These are phyloP conservation scores for Fusarium palustre DNA, from an alignment of 2,329 filamentous ascomycete species.

Conservation along the genomic window DNA sequence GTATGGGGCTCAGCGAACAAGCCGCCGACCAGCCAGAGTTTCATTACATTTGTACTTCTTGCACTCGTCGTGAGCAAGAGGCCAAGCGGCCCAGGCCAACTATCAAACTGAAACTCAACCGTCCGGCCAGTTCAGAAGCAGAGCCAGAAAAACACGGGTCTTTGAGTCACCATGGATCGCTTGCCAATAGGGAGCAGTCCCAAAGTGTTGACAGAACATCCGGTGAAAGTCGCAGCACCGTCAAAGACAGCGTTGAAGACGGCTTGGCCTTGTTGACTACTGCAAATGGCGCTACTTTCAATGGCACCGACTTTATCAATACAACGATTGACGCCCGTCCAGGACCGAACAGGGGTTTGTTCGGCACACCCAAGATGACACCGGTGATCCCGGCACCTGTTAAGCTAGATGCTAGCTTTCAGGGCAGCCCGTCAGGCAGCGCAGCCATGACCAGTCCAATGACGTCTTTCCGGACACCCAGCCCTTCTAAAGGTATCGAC, in stretches of 20 bases:
- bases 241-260: constrained; percentile 27
- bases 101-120: constrained; percentile 65
- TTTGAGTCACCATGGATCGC: constrained; percentile 8
- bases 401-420: constrained; percentile 38
- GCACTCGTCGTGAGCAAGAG: constrained; percentile 74
- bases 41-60: constrained; percentile 84
- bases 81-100: constrained; percentile 66
- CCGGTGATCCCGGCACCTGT: constrained; percentile 43
- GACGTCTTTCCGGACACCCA: constrained; percentile 40
- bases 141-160: constrained; percentile 18
- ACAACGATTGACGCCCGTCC: constrained; percentile 5
- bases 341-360: constrained; percentile 18
- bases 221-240: constrained; percentile 8
- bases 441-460: constrained; percentile 32
- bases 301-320: constrained; percentile 23
- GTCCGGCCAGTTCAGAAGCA: constrained; percentile 29
- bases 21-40: constrained; percentile 89
- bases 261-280: constrained; percentile 24
- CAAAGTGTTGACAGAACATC: background rate
- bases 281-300: constrained; percentile 22
- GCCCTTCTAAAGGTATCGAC: constrained; percentile 43
- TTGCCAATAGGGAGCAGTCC: background rate
- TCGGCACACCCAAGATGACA: constrained; percentile 25
- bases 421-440: constrained; percentile 20
- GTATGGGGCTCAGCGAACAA: constrained; percentile 80